phyloP scores from a whole-genome alignment of 202 grass and related monocot genomes.

The Setaria viridis region DNA sequence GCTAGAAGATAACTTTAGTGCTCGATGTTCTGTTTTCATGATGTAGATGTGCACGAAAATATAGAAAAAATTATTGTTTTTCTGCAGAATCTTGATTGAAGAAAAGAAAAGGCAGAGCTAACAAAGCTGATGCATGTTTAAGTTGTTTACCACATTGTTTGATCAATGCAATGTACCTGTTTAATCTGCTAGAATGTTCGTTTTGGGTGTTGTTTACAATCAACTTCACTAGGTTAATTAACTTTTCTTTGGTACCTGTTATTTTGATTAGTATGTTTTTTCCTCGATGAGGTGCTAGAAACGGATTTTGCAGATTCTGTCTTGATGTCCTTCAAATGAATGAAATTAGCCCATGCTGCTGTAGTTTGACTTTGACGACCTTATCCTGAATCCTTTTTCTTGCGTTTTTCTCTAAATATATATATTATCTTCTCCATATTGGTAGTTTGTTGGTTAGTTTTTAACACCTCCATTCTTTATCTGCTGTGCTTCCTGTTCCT shows the following conservation, averaged over 20 bases:
- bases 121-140: slow-evolving; percentile 1
- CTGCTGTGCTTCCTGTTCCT: background rate
- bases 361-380: background rate
- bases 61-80: slow-evolving; percentile 10
- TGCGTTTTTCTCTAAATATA: background rate
- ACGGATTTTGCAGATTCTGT: background rate
- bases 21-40: background rate
- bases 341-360: slow-evolving; percentile 1
- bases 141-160: slow-evolving; percentile 16
- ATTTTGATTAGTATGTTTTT: slow-evolving; percentile 12
- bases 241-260: slow-evolving; percentile 3
- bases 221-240: background rate
- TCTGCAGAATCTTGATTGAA: slow-evolving; percentile 14
- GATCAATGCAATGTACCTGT: background rate
- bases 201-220: background rate
- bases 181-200: slow-evolving; percentile 15
- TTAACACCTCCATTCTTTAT: slow-evolving; percentile 26
- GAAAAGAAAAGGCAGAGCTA: slow-evolving; percentile 9
- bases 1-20: background rate
- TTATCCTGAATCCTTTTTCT: slow-evolving; percentile 16
- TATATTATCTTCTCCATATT: background rate
- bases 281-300: background rate
- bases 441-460: slow-evolving; percentile 3
- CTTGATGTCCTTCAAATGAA: slow-evolving; percentile 27
- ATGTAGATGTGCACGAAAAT: background rate